These are phyloP conservation scores for Zasmidium citrigriseum DNA, from an alignment of 2,329 filamentous ascomycete species.

Conservation along the genomic window DNA sequence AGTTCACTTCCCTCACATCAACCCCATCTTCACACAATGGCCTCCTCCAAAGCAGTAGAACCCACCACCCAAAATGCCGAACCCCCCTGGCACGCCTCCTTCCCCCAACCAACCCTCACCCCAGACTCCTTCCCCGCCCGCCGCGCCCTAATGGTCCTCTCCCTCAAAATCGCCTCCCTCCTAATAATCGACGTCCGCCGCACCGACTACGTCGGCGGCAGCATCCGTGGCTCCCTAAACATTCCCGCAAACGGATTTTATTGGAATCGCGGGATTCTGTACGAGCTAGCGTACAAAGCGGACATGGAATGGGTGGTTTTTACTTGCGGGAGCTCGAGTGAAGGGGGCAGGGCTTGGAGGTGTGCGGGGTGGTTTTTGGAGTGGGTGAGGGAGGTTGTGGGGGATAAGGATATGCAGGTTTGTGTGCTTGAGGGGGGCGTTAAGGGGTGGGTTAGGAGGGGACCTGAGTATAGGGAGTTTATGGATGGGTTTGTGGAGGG, in stretches of 20 bases:
- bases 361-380: slow-evolving; percentile 41
- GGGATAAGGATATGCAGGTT: slow-evolving; percentile 42
- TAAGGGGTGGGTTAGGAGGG: slow-evolving; percentile 48
- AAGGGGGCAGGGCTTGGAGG: slow-evolving; percentile 29
- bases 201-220: slow-evolving; percentile 50
- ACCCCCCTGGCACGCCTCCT: slow-evolving; percentile 43
- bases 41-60: neutral
- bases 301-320: slow-evolving; percentile 50
- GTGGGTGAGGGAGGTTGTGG: slow-evolving; percentile 34
- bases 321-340: slow-evolving; percentile 43
- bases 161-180: slow-evolving; percentile 39
- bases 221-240: slow-evolving; percentile 48
- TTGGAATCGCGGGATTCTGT: slow-evolving; percentile 46
- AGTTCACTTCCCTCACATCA: too few species aligned
- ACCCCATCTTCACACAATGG: neutral
- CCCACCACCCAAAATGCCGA: slow-evolving; percentile 2
- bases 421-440: slow-evolving; percentile 46
- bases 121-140: slow-evolving; percentile 42
- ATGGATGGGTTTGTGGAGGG: slow-evolving; percentile 44
- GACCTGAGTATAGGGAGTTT: slow-evolving; percentile 38
- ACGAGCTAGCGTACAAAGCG: slow-evolving; percentile 46
- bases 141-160: slow-evolving; percentile 37
- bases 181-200: slow-evolving; percentile 48
- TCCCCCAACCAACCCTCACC: slow-evolving; percentile 41
- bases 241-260: slow-evolving; percentile 52